A percentile compares a stretch with the other conserved stretches of the same genome.
Evolutionary conservation across 1,284 basidiomycete genomes (phyloP).

Genomic region (Gastroboletus turbinatus): DNA sequence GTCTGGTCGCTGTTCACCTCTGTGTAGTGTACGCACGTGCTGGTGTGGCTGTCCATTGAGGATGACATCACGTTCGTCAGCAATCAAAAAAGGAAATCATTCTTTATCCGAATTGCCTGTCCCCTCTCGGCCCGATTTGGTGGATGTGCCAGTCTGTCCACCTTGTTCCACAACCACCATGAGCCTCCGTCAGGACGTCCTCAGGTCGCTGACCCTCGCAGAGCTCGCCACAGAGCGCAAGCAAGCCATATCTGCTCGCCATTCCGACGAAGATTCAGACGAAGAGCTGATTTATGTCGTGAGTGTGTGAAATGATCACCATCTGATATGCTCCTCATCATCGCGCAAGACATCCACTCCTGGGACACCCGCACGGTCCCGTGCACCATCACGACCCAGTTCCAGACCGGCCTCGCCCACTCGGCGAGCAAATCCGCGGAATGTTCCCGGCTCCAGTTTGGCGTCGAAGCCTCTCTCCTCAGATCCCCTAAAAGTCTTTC

Average conservation of each 20-base stretch:
- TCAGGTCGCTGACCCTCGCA: slow-evolving; percentile 52
- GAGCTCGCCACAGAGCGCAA: slow-evolving; percentile 23
- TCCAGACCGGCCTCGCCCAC: slow-evolving; percentile 63
- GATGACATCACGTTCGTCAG: slow-evolving; percentile 26
- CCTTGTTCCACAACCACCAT: slow-evolving; percentile 39
- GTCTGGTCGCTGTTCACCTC: slow-evolving; percentile 78
- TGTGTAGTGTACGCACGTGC: slow-evolving; percentile 43
- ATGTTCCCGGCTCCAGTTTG: slow-evolving; percentile 11
- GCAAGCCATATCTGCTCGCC: slow-evolving; percentile 9
- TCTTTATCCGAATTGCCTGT: not conserved
- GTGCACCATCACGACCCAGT: slow-evolving; percentile 47
- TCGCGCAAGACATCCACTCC: slow-evolving; percentile 60
- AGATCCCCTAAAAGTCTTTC: slow-evolving; percentile 71
- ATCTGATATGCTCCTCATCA: slow-evolving; percentile 1
- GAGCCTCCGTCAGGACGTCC: slow-evolving; percentile 73
- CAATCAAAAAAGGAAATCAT: slow-evolving; percentile 10
- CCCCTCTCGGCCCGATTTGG: not conserved
- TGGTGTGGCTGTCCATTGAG: slow-evolving; percentile 2
- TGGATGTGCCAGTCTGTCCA: not conserved
- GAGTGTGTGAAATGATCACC: slow-evolving; percentile 33
- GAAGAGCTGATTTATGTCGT: slow-evolving; percentile 78
- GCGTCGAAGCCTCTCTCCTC: slow-evolving; percentile 33
- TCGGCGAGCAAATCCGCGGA: slow-evolving; percentile 45
- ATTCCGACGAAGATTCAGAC: slow-evolving; percentile 55
- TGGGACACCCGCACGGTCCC: slow-evolving; percentile 64